phyloP scores from a whole-genome alignment of 2,329 filamentous ascomycete genomes.

The Proliferodiscus dingleyae region DNA sequence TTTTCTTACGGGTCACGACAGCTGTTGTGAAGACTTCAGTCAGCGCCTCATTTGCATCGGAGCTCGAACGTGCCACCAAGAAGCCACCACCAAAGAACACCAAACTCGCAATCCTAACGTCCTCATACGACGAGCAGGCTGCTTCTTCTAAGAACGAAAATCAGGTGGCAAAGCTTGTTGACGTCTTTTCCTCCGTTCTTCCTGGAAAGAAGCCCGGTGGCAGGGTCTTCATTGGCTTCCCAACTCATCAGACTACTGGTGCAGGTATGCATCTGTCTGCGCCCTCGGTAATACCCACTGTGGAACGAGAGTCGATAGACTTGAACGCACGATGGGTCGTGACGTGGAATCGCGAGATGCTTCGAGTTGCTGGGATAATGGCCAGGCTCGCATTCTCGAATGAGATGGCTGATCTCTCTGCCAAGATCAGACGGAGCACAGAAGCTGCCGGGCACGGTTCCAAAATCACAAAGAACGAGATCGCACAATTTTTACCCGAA shows the following conservation, averaged over 20 bases:
- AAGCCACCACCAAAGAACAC: constrained; percentile 90
- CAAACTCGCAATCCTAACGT: constrained; percentile 80
- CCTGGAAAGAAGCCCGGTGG: constrained; percentile 78
- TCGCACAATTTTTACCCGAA: constrained; percentile 67
- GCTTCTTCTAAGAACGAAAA: constrained; percentile 43
- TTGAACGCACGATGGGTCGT: constrained; percentile 92
- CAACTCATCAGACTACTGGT: constrained; percentile 94
- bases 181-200: constrained; percentile 86
- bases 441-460: constrained; percentile 37
- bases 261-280: constrained; percentile 92
- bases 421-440: constrained; percentile 48
- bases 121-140: constrained; percentile 80
- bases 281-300: constrained; percentile 92
- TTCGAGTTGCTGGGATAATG: constrained; percentile 85
- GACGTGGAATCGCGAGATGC: constrained; percentile 91
- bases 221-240: constrained; percentile 94
- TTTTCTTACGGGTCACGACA: constrained; percentile 85
- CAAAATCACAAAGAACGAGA: constrained; percentile 56
- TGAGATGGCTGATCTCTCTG: constrained; percentile 75
- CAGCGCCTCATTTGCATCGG: constrained; percentile 65
- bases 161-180: constrained; percentile 55
- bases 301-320: constrained; percentile 95
- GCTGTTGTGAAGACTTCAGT: constrained; percentile 77
- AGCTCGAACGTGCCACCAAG: constrained; percentile 93
- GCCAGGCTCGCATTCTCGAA: constrained; percentile 81